Percentiles rank a stretch among this genome's conserved stretches.
phyloP scores from a whole-genome alignment of 139 green algal genomes.

The Micractinium sp. region DNA sequence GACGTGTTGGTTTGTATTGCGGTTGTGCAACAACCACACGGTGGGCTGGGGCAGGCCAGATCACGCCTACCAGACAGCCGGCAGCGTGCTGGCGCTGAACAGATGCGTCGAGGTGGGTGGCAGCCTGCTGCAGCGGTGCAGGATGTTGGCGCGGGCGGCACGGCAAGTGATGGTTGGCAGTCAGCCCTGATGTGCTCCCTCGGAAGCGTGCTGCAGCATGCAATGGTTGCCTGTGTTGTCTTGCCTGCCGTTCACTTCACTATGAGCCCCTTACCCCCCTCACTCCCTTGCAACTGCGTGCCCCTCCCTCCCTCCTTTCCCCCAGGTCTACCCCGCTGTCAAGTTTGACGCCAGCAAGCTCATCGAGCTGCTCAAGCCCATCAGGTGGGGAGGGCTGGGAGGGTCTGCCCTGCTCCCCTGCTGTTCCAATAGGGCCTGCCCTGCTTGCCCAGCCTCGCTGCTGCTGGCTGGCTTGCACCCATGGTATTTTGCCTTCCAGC shows the following conservation, averaged over 20 bases:
- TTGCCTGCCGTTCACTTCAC: too few relatives aligned
- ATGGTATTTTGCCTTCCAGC: not conserved
- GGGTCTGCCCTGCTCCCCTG: not conserved
- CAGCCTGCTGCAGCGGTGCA: too few relatives aligned
- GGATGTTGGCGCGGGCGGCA: too few relatives aligned
- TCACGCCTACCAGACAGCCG: too few relatives aligned
- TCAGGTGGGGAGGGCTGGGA: not conserved
- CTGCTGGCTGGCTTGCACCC: not conserved
- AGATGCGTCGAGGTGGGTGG: too few relatives aligned
- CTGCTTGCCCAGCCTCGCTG: not conserved
- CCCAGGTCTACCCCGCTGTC: slow-evolving; percentile 33
- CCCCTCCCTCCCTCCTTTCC: not conserved
- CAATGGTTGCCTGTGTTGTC: too few relatives aligned
- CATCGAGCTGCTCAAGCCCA: slow-evolving; percentile 22
- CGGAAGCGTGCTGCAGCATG: too few relatives aligned
- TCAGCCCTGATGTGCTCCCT: too few relatives aligned
- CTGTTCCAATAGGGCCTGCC: not conserved
- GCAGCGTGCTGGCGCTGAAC: not conserved
- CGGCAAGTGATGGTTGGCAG: too few relatives aligned
- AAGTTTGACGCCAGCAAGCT: slow-evolving; percentile 28
- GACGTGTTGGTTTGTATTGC: not conserved
- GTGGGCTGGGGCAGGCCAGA: too few relatives aligned
- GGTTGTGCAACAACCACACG: not conserved
- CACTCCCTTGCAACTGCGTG: not conserved
- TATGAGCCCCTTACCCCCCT: too few relatives aligned